Evolutionary conservation across 192 early-diverging fungal species (phyloP).

Genomic region (Podila epigama): DNA sequence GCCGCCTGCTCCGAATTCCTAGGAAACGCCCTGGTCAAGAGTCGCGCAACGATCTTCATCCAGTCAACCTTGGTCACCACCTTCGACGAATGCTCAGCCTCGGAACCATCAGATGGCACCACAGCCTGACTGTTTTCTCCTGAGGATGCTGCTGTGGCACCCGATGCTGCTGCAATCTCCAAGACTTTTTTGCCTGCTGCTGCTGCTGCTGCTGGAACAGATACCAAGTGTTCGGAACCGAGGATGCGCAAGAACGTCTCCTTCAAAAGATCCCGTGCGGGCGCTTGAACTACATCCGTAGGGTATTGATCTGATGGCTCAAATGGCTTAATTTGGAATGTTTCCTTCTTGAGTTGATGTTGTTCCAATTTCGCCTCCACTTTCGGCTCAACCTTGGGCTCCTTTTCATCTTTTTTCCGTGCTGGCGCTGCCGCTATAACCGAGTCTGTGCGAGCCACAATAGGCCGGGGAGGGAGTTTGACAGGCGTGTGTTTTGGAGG

Average conservation of each 20-base stretch:
- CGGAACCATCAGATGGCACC: constrained; percentile 6
- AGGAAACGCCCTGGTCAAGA: constrained; percentile 48
- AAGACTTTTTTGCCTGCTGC: constrained; percentile 35
- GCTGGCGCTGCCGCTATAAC: constrained; percentile 3
- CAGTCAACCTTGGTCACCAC: constrained; percentile 50
- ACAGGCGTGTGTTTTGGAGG: constrained; percentile 27
- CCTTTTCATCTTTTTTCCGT: constrained; percentile 8
- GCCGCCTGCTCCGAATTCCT: constrained; percentile 14
- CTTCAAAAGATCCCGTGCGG: constrained; percentile 15
- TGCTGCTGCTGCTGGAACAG: constrained; percentile 26
- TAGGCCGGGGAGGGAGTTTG: constrained; percentile 19
- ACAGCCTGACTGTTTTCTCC: background rate
- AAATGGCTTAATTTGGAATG: constrained; percentile 32
- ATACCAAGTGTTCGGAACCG: constrained; percentile 26
- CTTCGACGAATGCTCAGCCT: constrained; percentile 8
- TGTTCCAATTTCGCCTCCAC: constrained; percentile 10
- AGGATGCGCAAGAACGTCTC: constrained; percentile 37
- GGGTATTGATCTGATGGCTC: constrained; percentile 22
- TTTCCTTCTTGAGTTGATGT: constrained; percentile 30
- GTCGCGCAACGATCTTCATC: constrained; percentile 46
- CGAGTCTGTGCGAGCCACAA: constrained; percentile 27
- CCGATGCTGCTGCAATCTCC: constrained; percentile 19
- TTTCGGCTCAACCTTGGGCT: constrained; percentile 21
- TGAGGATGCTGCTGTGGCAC: background rate
- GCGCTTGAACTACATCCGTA: background rate